A percentile compares a stretch with the other conserved stretches of the same genome.
phyloP scores from a whole-genome alignment of 148 eudicot genomes.

The Rhododendron ovatum region DNA sequence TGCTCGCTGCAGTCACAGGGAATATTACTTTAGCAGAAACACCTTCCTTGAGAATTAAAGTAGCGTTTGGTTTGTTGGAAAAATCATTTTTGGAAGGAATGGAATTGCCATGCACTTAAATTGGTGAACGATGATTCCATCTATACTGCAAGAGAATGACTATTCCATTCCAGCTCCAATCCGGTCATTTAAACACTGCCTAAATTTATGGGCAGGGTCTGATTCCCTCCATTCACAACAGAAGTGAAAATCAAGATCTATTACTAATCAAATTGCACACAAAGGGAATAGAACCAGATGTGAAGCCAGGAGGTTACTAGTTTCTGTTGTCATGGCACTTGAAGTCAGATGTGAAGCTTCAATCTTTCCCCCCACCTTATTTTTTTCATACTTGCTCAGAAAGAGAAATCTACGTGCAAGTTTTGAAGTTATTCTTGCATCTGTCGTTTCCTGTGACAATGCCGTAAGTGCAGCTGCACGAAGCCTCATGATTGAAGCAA shows the following conservation, averaged over 20 bases:
- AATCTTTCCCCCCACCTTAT: slow-evolving; percentile 9
- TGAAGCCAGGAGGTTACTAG: background rate
- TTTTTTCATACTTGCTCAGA: slow-evolving; percentile 35
- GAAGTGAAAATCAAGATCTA: background rate
- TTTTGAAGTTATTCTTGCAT: slow-evolving; percentile 38
- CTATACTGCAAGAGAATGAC: background rate
- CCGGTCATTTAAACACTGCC: background rate
- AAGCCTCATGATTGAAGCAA: slow-evolving; percentile 65
- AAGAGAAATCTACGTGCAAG: slow-evolving; percentile 51
- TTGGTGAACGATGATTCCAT: background rate
- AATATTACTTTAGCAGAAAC: background rate
- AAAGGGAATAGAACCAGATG: background rate
- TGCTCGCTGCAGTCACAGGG: slow-evolving; percentile 18
- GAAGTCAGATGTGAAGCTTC: slow-evolving; percentile 18
- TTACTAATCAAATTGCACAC: background rate
- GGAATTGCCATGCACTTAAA: background rate
- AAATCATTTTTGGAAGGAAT: background rate
- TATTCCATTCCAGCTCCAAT: background rate
- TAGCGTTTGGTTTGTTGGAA: background rate
- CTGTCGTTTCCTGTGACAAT: slow-evolving; percentile 43
- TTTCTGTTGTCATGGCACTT: slow-evolving; percentile 7
- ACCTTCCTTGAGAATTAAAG: background rate
- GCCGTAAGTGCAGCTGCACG: slow-evolving; percentile 60
- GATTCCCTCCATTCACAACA: background rate
- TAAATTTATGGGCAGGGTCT: background rate